Evolutionary conservation across 2,329 filamentous ascomycete genomes (phyloP), one percentile per base, ranked within the genome.

Genomic region (Hypoxylon sp.): DNA sequence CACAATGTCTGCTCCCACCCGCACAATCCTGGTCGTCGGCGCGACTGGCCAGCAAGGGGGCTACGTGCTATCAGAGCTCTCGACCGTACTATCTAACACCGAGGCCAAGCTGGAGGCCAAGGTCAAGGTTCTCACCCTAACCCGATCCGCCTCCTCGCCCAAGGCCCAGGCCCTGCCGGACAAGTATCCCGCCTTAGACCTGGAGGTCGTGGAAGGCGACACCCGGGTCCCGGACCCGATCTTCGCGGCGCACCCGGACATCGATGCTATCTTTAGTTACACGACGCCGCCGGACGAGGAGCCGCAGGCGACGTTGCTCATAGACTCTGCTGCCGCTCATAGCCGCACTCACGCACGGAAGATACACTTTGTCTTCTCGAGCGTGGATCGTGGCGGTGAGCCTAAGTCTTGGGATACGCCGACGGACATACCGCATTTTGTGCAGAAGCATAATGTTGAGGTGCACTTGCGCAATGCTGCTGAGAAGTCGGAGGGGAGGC

Each of bases 311-410:
- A 73, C 71, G 30, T 69, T 75, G 2, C 69, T 81, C 16, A 74
- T 81, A 55, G 76, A 80, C 55, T 72, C 74, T 4, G 74, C 78
- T 16, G 68, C 74, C 41, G 71, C 71, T 14, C 54, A 61, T 41
- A 23, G 34, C 41, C 16, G 43, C 16, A 7, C 27, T 1, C 8
- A 70, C 80, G 12, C 74, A 37, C 79, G 80, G 3, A 82, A 89
- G 29, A 78, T 81, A 32, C 84, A 86, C 70, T 88, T 90, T 67
- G 83, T 91, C 45, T 90, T 89, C 75, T 85, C 83, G 1, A 87
- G 84, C 39, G 86, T 90, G 11, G 89, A 91, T 62, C 86, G 88
- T n/a, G 87, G 87, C 27, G 87, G 88, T 29, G 82, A 85, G 39
- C 77, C 78, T 2, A 81, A 80, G 37, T 83, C 81, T 54, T 80